Evolutionary conservation across 805 yeast species (phyloP), one percentile per base, ranked within the genome.

Genomic region (Cyberlindnera euphorbiiphila): DNA sequence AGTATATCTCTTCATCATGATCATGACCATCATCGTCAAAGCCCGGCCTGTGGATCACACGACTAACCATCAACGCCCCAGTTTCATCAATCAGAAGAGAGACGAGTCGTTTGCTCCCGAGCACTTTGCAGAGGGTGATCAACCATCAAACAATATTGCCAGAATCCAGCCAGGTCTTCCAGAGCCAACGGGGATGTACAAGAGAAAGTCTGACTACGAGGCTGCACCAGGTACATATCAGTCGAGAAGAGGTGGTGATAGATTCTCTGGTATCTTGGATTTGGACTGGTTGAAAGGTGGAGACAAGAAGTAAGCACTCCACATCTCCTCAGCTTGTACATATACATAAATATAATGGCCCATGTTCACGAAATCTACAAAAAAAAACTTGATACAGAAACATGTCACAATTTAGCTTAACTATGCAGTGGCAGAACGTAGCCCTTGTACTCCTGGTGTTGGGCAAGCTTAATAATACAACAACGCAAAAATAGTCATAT

Each of bases 141-240:
- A 35, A 8, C 39, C 44, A 6, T 41, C 39, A 14, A 35, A 24
- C 6, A 44, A 66, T 42, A 50, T 60, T 17, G 65, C 73, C 2
- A 59, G 58, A 31, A 57, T 64, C 10, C 69, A 69, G 45, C 84
- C 83, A 1, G 85, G 85, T 1, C 69, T 76, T 36, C 81, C 81
- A 9, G 61, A 57, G 30, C 56, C 61, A 12, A 64, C 62, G 2
- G 54, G 57, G 6, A 53, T 51, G 17, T 62, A 60, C 16, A 51
- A 60, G 29, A 62, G 88, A 43, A 76, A 77, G 45, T 74, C 81
- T 36, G 77, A 72, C 50, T 84, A 71, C 52, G 85, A 80, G 48
- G 91, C 88, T 5, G 68, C 81, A 1, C 85, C 86, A 1, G 64
- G 64, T 37, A 72, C 85, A 32, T 79, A 78, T 39, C 57, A 63